Conservation (phyloP, 75 land plant genomes). For the Gnetum montanum region DNA sequence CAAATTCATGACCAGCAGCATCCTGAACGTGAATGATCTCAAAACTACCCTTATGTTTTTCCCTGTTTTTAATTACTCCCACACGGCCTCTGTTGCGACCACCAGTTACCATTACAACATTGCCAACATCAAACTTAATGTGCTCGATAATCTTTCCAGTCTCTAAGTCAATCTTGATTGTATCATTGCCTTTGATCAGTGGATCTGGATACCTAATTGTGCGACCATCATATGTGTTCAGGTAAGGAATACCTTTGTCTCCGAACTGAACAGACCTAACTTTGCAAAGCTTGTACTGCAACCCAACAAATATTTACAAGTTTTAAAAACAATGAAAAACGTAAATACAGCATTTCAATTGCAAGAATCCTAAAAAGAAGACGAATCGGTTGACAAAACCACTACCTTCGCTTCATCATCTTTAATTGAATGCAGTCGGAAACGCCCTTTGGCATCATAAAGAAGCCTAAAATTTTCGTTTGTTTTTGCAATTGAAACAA, state of each 20-base stretch:
- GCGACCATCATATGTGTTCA: conserved; percentile 87
- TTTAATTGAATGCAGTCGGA: conserved; percentile 48
- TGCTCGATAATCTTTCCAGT: conserved; percentile 72
- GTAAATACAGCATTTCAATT: no score
- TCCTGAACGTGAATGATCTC: conserved; percentile 89
- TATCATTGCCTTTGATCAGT: conserved; percentile 90
- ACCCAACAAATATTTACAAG: neutral
- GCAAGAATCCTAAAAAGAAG: no score
- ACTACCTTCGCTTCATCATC: conserved; percentile 57
- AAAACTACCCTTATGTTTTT: conserved; percentile 96
- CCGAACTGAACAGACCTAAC: conserved; percentile 77
- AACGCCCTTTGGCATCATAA: conserved; percentile 58
- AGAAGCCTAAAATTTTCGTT: conserved; percentile 60
- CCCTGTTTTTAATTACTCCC: conserved; percentile 82
- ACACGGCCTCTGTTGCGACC: conserved; percentile 91
- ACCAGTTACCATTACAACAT: conserved; percentile 94
- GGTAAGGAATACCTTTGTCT: conserved; percentile 74
- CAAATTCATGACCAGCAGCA: conserved; percentile 84
- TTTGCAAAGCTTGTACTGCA: conserved; percentile 95
- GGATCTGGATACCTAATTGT: conserved; percentile 83
- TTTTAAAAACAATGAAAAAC: neutral
- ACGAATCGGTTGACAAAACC: neutral
- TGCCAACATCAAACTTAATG: conserved; percentile 96
- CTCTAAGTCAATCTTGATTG: conserved; percentile 81
- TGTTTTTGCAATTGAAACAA: conserved; percentile 51